A percentile compares a stretch with the other conserved stretches of the same genome.
phyloP scores from a whole-genome alignment of 192 early-diverging fungal species.

The Oehlia diaphana region DNA sequence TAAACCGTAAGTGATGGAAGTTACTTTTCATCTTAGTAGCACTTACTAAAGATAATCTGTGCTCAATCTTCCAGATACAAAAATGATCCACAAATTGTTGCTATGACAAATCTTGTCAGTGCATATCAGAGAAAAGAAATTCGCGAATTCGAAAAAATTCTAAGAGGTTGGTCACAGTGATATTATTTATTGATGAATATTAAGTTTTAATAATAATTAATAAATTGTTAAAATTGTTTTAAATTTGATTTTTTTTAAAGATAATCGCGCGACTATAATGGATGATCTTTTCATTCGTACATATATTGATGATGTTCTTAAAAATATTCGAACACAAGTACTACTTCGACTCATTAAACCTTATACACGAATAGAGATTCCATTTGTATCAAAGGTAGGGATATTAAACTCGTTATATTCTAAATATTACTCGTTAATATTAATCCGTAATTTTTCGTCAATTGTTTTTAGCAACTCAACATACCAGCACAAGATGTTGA shows the following conservation, averaged over 20 bases:
- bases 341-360: conserved; percentile 82
- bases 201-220: conserved; percentile 39
- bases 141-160: conserved; percentile 83
- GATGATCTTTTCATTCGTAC: conserved; percentile 86
- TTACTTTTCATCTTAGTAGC: not conserved
- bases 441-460: not conserved
- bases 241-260: conserved; percentile 30
- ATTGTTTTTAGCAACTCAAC: conserved; percentile 63
- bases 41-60: conserved; percentile 6
- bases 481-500: conserved; percentile 79
- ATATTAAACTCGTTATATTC: not conserved
- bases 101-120: conserved; percentile 90
- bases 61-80: conserved; percentile 65
- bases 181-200: not conserved
- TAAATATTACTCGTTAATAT: not conserved
- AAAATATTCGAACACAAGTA: conserved; percentile 92
- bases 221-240: not conserved
- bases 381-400: conserved; percentile 72
- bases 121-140: conserved; percentile 92
- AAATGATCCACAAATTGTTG: conserved; percentile 86
- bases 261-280: conserved; percentile 76
- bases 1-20: conserved; percentile 65
- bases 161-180: conserved; percentile 44
- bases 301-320: conserved; percentile 90
- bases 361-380: conserved; percentile 89